phyloP scores from a whole-genome alignment of 352 stramenopile species.

The Phytophthora rubi region DNA sequence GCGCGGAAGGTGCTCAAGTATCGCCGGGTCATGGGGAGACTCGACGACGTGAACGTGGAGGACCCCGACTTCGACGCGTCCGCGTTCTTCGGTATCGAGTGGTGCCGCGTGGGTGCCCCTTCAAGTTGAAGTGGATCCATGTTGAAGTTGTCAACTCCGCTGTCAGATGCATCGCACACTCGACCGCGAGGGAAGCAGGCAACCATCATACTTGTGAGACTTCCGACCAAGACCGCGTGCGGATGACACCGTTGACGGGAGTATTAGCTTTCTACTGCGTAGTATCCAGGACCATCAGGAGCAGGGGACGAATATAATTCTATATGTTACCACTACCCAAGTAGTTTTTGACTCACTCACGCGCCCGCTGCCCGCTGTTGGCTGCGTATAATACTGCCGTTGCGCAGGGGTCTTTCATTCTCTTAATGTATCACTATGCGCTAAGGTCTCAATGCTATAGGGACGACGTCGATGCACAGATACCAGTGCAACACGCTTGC shows the following conservation, averaged over 20 bases:
- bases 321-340: slow-evolving; percentile 5
- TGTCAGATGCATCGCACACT: neutral
- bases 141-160: slow-evolving; percentile 24
- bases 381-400: no score
- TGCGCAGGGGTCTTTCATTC: no score
- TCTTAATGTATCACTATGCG: no score
- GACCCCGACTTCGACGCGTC: slow-evolving; percentile 46
- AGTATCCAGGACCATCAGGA: slow-evolving; percentile 1
- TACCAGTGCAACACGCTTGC: no score
- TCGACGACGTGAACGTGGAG: slow-evolving; percentile 44
- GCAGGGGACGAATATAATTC: slow-evolving; percentile 28
- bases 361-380: no score
- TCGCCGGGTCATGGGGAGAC: slow-evolving; percentile 38
- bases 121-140: slow-evolving; percentile 35
- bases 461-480: no score
- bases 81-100: slow-evolving; percentile 53
- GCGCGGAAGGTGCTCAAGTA: slow-evolving; percentile 51
- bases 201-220: slow-evolving; percentile 3
- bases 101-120: slow-evolving; percentile 33
- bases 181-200: neutral
- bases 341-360: no score
- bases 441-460: no score
- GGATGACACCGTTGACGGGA: slow-evolving; percentile 3
- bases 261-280: slow-evolving; percentile 18
- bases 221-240: neutral